Conservation (phyloP, 164 flowering plant species). For the Piper betle region DNA sequence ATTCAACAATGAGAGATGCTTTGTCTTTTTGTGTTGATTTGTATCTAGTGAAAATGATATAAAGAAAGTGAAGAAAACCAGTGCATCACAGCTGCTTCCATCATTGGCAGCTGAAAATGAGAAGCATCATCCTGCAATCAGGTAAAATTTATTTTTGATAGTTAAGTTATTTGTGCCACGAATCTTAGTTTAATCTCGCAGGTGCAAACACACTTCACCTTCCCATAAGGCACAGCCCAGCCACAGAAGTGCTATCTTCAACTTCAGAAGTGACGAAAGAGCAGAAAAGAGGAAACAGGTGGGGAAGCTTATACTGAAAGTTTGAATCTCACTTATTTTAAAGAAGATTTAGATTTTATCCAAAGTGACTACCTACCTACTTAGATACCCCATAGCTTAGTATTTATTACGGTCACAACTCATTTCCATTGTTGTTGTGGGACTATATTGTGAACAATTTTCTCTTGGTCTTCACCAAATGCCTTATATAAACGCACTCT, state of each 20-base stretch:
- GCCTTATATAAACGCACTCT: not conserved
- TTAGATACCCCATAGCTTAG: too few relatives aligned
- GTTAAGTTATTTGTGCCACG: not conserved
- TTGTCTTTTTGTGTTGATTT: not conserved
- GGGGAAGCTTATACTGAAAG: constrained; percentile 11
- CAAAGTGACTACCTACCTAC: too few relatives aligned
- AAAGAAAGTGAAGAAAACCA: constrained; percentile 19
- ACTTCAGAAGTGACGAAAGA: constrained; percentile 42
- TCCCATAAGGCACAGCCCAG: constrained; percentile 13
- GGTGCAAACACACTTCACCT: constrained; percentile 7
- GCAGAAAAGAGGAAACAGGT: constrained; percentile 75
- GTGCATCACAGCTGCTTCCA: constrained; percentile 12
- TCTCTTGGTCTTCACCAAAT: too few relatives aligned
- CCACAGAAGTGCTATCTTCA: constrained; percentile 17
- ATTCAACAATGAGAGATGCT: not conserved
- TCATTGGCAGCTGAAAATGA: constrained; percentile 20
- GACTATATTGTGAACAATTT: too few relatives aligned
- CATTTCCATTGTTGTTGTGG: too few relatives aligned
- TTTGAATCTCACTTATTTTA: too few relatives aligned
- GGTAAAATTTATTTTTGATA: constrained; percentile 18
- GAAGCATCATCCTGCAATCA: constrained; percentile 19
- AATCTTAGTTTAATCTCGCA: constrained; percentile 7
- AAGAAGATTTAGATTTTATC: too few relatives aligned
- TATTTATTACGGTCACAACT: too few relatives aligned
- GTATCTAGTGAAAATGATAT: constrained; percentile 19